Conservation (phyloP, 2,329 filamentous ascomycete species). For the Penicillium vulpinum region DNA sequence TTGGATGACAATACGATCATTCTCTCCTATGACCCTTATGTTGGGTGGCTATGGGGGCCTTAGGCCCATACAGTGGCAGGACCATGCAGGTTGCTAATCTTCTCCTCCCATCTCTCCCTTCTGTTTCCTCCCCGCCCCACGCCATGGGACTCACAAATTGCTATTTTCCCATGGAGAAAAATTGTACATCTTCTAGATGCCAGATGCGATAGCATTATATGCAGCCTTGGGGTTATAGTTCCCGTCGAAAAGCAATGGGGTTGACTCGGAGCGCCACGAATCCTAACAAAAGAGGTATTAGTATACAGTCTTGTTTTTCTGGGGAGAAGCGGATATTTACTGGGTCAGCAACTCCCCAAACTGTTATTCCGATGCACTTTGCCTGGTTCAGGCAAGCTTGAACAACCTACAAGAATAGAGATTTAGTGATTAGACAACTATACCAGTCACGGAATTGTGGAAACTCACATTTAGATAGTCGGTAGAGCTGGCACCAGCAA, state of each 20-base stretch:
- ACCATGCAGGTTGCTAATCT: no score
- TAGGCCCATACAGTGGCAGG: no score
- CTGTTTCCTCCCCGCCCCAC: no score
- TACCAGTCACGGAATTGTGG: conserved; percentile 16
- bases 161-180: no score
- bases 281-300: conserved; percentile 5
- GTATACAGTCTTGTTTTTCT: not conserved
- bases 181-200: no score
- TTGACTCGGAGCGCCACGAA: conserved; percentile 11
- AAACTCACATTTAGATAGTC: conserved; percentile 57
- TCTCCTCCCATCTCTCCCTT: no score
- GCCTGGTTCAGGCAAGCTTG: conserved; percentile 59
- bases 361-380: conserved; percentile 66
- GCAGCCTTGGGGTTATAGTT: conserved; percentile 14
- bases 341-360: conserved; percentile 55
- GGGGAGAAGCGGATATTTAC: conserved; percentile 10
- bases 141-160: no score
- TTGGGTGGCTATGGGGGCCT: no score
- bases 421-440: conserved; percentile 16
- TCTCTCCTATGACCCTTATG: not conserved
- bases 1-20: not conserved
- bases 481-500: conserved; percentile 54
- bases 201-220: conserved; percentile 12
- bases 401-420: conserved; percentile 29
- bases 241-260: conserved; percentile 10